Conservation (phyloP, 2,329 filamentous ascomycete species). For the Thelonectria rubi region DNA sequence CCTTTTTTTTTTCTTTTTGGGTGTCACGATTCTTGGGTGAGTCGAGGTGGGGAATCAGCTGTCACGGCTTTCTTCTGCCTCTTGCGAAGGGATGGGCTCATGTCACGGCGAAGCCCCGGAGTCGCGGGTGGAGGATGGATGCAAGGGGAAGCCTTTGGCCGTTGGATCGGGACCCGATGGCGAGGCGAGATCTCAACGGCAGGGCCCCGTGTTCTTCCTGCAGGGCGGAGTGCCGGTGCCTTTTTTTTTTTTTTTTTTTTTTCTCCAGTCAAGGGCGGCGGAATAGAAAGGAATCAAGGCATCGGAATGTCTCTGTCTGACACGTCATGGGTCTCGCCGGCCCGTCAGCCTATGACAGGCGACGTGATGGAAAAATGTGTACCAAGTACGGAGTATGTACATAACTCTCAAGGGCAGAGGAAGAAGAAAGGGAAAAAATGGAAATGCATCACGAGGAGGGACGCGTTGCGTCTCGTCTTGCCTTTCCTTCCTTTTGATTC, state of each 20-base stretch:
- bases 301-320: slow-evolving; percentile 22
- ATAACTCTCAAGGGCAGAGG: no score
- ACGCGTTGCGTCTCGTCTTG: not conserved
- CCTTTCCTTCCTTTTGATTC: no score
- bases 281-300: not conserved
- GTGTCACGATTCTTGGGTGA: slow-evolving; percentile 26
- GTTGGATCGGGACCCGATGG: slow-evolving; percentile 27
- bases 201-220: slow-evolving; percentile 11
- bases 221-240: slow-evolving; percentile 13
- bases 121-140: slow-evolving; percentile 19
- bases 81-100: slow-evolving; percentile 31
- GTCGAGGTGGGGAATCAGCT: slow-evolving; percentile 35
- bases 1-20: not conserved
- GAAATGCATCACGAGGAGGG: slow-evolving; percentile 14
- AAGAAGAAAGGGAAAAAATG: no score
- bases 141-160: slow-evolving; percentile 23
- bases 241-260: no score
- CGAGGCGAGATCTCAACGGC: slow-evolving; percentile 18
- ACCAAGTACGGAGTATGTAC: no score
- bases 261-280: no score
- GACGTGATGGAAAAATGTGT: not conserved
- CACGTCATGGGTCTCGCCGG: slow-evolving; percentile 26
- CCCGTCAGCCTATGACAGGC: not conserved
- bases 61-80: no score
- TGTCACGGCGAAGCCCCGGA: no score